Evolutionary conservation across 495 filamentous ascomycete genomes (phyloP).

Genomic region (Clavariopsis aquatica): DNA sequence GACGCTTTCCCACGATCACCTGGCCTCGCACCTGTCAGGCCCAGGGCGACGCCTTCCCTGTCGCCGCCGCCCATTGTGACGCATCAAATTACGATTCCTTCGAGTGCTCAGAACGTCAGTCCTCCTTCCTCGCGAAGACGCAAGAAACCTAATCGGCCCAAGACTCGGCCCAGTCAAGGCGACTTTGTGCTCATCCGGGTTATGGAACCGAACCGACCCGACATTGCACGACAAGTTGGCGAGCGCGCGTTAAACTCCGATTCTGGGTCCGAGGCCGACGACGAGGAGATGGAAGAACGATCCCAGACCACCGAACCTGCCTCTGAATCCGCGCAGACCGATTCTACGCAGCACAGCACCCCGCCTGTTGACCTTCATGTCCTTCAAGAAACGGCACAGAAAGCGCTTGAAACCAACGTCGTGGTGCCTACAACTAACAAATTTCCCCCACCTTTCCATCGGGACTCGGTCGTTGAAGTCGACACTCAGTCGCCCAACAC

Average conservation of each 20-base stretch:
- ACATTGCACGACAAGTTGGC: constrained; percentile 39
- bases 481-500: constrained; percentile 15
- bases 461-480: constrained; percentile 30
- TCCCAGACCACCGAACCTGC: constrained; percentile 22
- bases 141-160: constrained; percentile 39
- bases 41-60: constrained; percentile 38
- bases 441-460: constrained; percentile 15
- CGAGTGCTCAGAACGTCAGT: constrained; percentile 38
- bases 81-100: constrained; percentile 16
- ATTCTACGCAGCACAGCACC: not conserved
- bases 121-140: constrained; percentile 33
- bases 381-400: constrained; percentile 18
- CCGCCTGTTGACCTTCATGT: constrained; percentile 19
- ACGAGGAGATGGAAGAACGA: constrained; percentile 37
- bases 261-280: constrained; percentile 36
- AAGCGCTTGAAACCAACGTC: constrained; percentile 21
- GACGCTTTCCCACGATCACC: constrained; percentile 38
- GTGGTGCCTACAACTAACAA: constrained; percentile 2
- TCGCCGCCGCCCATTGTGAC: constrained; percentile 37
- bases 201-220: constrained; percentile 40
- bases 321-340: not conserved
- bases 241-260: constrained; percentile 37
- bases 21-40: constrained; percentile 30
- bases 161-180: constrained; percentile 41
- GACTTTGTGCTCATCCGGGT: constrained; percentile 40